phyloP scores from a whole-genome alignment of 805 yeast genomes.

The Jamesozyma hellenica region DNA sequence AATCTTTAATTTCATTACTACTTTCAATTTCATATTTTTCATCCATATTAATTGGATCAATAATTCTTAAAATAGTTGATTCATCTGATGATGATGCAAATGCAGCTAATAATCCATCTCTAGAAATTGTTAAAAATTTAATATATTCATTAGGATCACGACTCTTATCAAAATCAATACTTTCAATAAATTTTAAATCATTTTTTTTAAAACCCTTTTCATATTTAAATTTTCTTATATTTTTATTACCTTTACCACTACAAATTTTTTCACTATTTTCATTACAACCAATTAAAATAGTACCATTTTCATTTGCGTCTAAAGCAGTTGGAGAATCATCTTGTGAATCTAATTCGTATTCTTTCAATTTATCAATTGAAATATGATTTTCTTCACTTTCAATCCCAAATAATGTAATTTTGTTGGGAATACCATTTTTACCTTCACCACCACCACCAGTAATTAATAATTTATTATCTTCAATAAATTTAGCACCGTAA shows the following conservation, averaged over 20 bases:
- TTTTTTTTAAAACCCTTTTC: conserved; percentile 36
- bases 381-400: conserved; percentile 10
- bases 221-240: conserved; percentile 55
- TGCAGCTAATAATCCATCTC: conserved; percentile 51
- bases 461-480: conserved; percentile 49
- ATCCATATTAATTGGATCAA: conserved; percentile 46
- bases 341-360: conserved; percentile 44
- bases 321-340: conserved; percentile 84
- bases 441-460: conserved; percentile 98
- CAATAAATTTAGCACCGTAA: conserved; percentile 64
- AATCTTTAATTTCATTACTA: conserved; percentile 45
- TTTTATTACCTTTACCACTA: conserved; percentile 50
- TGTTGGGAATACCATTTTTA: conserved; percentile 81
- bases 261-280: conserved; percentile 52
- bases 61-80: conserved; percentile 53
- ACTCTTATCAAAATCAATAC: conserved; percentile 46
- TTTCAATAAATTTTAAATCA: conserved; percentile 40
- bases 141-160: conserved; percentile 46
- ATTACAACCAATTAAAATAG: conserved; percentile 66
- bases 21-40: conserved; percentile 45
- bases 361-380: conserved; percentile 46
- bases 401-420: conserved; percentile 52
- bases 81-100: conserved; percentile 53
- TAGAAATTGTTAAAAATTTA: conserved; percentile 48
- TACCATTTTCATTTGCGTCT: conserved; percentile 32